A percentile compares a stretch with the other conserved stretches of the same genome.
phyloP scores from a whole-genome alignment of 257 asterid species.

The Solanum lycopersicoides region DNA sequence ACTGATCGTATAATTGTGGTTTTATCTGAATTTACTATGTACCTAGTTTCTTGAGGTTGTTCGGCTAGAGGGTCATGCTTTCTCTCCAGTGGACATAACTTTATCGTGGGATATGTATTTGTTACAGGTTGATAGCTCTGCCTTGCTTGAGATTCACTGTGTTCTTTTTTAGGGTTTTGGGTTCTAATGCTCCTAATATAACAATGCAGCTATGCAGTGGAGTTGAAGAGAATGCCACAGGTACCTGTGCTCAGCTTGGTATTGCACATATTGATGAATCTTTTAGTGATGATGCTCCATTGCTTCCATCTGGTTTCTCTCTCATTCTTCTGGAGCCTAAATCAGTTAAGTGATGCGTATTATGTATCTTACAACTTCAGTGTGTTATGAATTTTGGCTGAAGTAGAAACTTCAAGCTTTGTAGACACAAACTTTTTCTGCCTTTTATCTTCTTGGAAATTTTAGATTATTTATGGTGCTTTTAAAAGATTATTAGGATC shows the following conservation, averaged over 20 bases:
- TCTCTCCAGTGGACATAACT: constrained; percentile 51
- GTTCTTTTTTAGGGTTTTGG: too few species aligned
- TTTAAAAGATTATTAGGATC: background rate
- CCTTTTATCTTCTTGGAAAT: background rate
- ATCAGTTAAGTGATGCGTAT: constrained; percentile 42
- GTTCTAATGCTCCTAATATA: too few species aligned
- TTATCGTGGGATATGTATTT: too few species aligned
- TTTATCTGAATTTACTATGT: background rate
- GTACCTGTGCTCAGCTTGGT: constrained; percentile 42
- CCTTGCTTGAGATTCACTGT: too few species aligned
- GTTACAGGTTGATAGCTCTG: too few species aligned
- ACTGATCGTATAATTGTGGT: background rate
- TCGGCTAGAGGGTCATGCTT: constrained; percentile 71
- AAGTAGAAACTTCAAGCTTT: too few species aligned
- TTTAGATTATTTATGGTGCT: background rate
- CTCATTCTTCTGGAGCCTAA: constrained; percentile 79
- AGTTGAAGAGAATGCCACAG: too few species aligned
- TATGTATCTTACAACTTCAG: background rate
- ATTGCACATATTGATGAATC: constrained; percentile 90
- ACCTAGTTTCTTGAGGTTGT: constrained; percentile 73
- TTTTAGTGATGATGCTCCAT: constrained; percentile 80
- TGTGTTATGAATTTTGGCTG: background rate
- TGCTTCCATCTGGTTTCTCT: constrained; percentile 90
- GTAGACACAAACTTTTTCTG: background rate
- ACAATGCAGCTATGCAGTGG: too few species aligned